Evolutionary conservation across 192 early-diverging fungal species (phyloP), one percentile per base, ranked within the genome.

Genomic region (Spinellus fusiger): DNA sequence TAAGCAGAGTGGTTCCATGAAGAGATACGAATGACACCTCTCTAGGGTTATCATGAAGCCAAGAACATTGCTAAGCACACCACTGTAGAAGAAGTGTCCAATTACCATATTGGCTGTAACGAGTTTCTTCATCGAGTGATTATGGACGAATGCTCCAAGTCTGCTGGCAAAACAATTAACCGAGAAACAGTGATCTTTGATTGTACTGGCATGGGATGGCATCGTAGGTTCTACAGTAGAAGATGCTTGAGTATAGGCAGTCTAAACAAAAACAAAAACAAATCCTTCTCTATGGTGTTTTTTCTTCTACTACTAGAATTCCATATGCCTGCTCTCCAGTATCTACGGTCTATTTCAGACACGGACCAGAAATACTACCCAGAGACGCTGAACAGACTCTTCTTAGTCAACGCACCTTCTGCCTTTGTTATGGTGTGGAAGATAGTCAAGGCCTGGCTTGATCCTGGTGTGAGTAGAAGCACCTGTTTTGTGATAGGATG

Each of bases 301-400:
- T 16, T 22, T 57, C 18, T 10, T 56, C n/a, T 31, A n/a, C 50
- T 54, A 3, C 4, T 66, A 83, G 81, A 83, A 32, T 63, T 83
- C 48, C 81, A 90, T 55, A 71, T 84, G 64, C 85, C 84, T 47
- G 86, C 82, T 10, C 68, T 90, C 38, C 80, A 84, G 34, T 84
- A 86, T 72, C 70, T 87, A 49, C 75, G 85, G 37, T 80, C 84
- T 59, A 83, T 96, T 50, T 82, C 89, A 26, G 80, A 87, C 46
- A 86, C 89, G 69, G 93, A 94, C 65, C 93, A 96, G 67, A 87
- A 92, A 57, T 89, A 93, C 66, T 98, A 98, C 62, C 96, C 96
- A 13, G 96, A 96, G 71, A 90, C 87, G 70, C 79, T 96, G 57
- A 86, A 89, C 64, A 91, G 87, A 62, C 89, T 96, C 55, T 96